Base-by-base conservation (phyloP, 306 rosid genomes). In the Lablab purpureus region DNA sequence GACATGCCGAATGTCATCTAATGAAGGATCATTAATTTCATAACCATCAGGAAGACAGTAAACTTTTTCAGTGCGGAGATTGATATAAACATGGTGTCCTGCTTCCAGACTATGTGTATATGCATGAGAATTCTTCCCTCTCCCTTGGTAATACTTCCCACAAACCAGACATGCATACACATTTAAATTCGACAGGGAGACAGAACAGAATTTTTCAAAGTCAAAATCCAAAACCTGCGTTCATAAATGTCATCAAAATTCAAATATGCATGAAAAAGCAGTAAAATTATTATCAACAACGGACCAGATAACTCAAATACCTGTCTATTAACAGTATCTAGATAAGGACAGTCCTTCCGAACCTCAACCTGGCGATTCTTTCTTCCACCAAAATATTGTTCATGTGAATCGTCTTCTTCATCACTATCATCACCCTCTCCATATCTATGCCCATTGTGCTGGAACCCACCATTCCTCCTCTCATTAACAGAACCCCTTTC, bases 81-180 rank as follows among this genome's bases (percentile, higher is more conserved):
- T 95, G 84, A 92, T 90, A 65, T 88, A 95, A 56, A 95, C 98
- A 60, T 95, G 99, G 87, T 95, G 99, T 30, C 96, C 99, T 10
- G 98, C 99, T 87, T 95, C 99, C 62, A 95, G 90, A 74, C 99
- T 92, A 75, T 95, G 99, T n/a, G 99, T 95, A 81, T 95, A 95
- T 21, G 99, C 99, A 76, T 91, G 99, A 75, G 99, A 95, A 67
- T 81, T 95, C 87, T 49, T 95, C 85, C 99, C 99, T 73, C 99
- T 91, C 56, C 99, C 99, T 90, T 95, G 98, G 80, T 86, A 93
- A 80, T 93, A 95, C 80, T 95, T 95, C 28, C 99, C 99, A 50
- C 99, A 95, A 45, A 95, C 99, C 85, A 95, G 80, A 68, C 99
- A 95, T 0, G 98, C 98, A 85, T 93, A 95, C 54, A 95, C 99